These are phyloP conservation scores for Fusarium pininemorale DNA, from an alignment of 2,329 filamentous ascomycete species.

Conservation along the genomic window DNA sequence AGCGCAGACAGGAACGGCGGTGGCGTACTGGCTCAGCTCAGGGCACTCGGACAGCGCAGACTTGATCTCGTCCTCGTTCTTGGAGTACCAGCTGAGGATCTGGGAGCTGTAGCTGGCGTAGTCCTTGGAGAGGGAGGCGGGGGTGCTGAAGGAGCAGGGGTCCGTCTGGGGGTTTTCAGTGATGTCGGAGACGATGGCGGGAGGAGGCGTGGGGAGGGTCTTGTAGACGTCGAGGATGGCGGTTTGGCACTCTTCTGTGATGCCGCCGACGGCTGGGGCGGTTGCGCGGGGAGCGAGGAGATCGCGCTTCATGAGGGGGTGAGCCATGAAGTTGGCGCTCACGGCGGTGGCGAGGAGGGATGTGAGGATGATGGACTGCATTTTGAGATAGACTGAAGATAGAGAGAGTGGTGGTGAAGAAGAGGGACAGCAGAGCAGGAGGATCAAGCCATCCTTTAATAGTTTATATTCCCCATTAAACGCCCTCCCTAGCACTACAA, in stretches of 20 bases:
- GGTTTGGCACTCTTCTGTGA: conserved; percentile 35
- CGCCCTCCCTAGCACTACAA: neutral
- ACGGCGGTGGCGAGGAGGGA: conserved; percentile 42
- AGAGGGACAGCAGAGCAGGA: neutral
- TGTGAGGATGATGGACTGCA: conserved; percentile 44
- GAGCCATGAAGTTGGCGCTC: conserved; percentile 41
- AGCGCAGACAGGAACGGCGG: conserved; percentile 38
- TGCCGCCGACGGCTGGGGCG: neutral
- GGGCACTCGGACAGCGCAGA: conserved; percentile 43
- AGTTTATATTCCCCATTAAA: neutral
- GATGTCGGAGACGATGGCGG: conserved; percentile 42
- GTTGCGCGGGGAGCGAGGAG: conserved; percentile 41
- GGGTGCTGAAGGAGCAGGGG: conserved; percentile 46
- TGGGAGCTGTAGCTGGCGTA: conserved; percentile 47
- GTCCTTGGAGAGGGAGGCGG: conserved; percentile 44
- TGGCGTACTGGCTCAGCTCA: conserved; percentile 28
- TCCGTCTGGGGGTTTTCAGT: conserved; percentile 41
- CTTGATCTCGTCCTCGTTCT: conserved; percentile 41
- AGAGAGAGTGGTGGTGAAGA: neutral
- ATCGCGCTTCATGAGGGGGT: conserved; percentile 42
- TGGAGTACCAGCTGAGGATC: conserved; percentile 44
- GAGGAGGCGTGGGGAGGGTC: conserved; percentile 45
- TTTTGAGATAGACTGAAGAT: conserved; percentile 22
- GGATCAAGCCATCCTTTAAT: conserved; percentile 3
- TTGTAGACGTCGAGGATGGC: conserved; percentile 38